A percentile compares a stretch with the other conserved stretches of the same genome.
phyloP scores from a whole-genome alignment of 257 asterid species.

The Orobanche coerulescens region DNA sequence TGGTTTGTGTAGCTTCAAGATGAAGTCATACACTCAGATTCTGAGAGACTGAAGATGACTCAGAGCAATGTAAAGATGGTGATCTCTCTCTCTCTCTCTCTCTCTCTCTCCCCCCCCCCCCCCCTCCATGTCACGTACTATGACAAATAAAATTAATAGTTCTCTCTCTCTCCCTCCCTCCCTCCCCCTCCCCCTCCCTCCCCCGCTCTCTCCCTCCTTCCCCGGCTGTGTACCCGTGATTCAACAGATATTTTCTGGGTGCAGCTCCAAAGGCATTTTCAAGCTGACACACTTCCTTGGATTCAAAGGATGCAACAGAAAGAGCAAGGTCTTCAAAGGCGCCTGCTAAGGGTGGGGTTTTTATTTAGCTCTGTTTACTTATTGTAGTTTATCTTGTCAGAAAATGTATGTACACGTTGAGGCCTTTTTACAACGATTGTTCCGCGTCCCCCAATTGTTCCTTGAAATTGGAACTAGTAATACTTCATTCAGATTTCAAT shows the following conservation, averaged over 20 bases:
- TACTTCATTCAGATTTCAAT: neutral
- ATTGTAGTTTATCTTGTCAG: conserved; percentile 4
- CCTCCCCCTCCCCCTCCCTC: too few relatives aligned
- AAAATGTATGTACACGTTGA: neutral
- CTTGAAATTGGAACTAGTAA: neutral
- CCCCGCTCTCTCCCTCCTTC: conserved; percentile 18
- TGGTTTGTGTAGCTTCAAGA: conserved; percentile 76
- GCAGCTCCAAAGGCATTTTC: conserved; percentile 93
- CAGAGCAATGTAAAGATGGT: conserved; percentile 93
- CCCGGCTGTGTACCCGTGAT: neutral
- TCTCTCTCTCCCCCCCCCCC: neutral
- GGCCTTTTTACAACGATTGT: conserved; percentile 12
- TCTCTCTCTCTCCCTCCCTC: conserved; percentile 20
- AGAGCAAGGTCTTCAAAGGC: conserved; percentile 91
- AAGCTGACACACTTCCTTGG: conserved; percentile 84
- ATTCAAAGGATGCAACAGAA: conserved; percentile 88
- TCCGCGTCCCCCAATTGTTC: conserved; percentile 2
- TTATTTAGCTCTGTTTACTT: conserved; percentile 3
- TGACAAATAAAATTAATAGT: too few relatives aligned
- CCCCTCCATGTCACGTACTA: too few relatives aligned
- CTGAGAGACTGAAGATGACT: conserved; percentile 81
- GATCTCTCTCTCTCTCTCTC: conserved; percentile 21
- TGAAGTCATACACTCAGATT: conserved; percentile 76
- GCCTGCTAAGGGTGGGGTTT: conserved; percentile 70
- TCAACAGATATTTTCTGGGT: conserved; percentile 14